Evolutionary conservation across 768 basidiomycete species (phyloP), one percentile per base, ranked within the genome.

Genomic region (Tephrocybe sp.): DNA sequence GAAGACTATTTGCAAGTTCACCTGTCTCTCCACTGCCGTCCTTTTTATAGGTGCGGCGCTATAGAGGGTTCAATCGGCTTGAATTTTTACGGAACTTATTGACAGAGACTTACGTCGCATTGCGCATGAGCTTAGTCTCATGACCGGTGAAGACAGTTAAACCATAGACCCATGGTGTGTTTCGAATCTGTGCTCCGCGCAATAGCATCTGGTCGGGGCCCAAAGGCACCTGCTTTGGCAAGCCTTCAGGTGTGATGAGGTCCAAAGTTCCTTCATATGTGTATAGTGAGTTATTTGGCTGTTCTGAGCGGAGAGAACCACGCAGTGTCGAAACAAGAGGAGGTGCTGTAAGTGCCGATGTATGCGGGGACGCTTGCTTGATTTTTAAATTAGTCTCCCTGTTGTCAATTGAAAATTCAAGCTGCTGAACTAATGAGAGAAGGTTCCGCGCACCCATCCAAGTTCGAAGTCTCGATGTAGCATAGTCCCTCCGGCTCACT

Each of bases 301-400:
- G 92, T 65, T 99, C 97, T 7, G 91, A 96, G 36, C 93, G 85
- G 19, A 99, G 74, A 12, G 87, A 84, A 11, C 97, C 97, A 31
- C 80, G 83, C 1, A 99, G 75, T 6, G 81, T 65, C 15, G 79
- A 75, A 34, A 93, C 86, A 9, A 87, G 78, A 6, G 82, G 68
- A 0, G 96, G 94, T 2, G 90, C 82, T 5, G 86, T 92, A 35
- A 98, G 77, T 5, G 77, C 60, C 0, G 89, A 71, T 1, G 94
- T 98, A 27, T 91, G 83, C 1, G 89, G 74, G 2, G 89, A 89
- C 0, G 91, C 91, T 69, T 99, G 94, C 64, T 99, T 99, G 69
- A 99, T 98, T 74, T 98, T 99, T 58, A 99, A 79, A 62, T 98
- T 98, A 4, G 97, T 99, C 73, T 98, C 97, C 21, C 93, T 93